A percentile compares a stretch with the other conserved stretches of the same genome.
These are phyloP conservation scores for Gastroboletus turbinatus DNA, from an alignment of 1,284 basidiomycete species.

Conservation along the genomic window DNA sequence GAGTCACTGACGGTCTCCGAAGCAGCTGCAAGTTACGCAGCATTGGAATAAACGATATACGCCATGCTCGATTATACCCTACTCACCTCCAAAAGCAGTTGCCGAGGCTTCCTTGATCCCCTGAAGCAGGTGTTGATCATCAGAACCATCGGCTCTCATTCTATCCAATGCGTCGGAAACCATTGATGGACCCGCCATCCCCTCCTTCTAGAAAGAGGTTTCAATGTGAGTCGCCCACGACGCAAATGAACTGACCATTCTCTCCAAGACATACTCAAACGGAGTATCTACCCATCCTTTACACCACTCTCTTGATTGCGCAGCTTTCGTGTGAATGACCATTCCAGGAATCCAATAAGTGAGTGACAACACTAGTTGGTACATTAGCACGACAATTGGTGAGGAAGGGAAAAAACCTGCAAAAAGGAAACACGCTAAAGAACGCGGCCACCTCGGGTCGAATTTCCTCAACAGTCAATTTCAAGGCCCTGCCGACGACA, in stretches of 20 bases:
- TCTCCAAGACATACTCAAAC: slow-evolving; percentile 15
- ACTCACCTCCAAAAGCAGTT: slow-evolving; percentile 19
- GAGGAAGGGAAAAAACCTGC: slow-evolving; percentile 1
- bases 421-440: slow-evolving; percentile 17
- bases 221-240: background rate
- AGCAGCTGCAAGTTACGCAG: slow-evolving; percentile 7
- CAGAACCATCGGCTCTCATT: background rate
- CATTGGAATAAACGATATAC: background rate
- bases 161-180: slow-evolving; percentile 14
- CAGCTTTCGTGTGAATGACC: slow-evolving; percentile 17
- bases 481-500: slow-evolving; percentile 17
- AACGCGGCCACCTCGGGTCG: slow-evolving; percentile 17
- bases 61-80: background rate
- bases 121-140: background rate
- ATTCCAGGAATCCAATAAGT: slow-evolving; percentile 21
- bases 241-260: slow-evolving; percentile 12
- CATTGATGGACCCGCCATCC: slow-evolving; percentile 16
- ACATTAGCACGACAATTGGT: background rate
- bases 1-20: slow-evolving; percentile 20
- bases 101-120: slow-evolving; percentile 20
- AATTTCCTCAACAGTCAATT: slow-evolving; percentile 19
- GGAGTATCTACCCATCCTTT: slow-evolving; percentile 25
- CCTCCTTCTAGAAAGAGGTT: slow-evolving; percentile 9
- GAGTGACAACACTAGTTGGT: slow-evolving; percentile 19
- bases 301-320: slow-evolving; percentile 15